Conservation (phyloP, 2,329 filamentous ascomycete species). For the Thielaviopsis populi region DNA sequence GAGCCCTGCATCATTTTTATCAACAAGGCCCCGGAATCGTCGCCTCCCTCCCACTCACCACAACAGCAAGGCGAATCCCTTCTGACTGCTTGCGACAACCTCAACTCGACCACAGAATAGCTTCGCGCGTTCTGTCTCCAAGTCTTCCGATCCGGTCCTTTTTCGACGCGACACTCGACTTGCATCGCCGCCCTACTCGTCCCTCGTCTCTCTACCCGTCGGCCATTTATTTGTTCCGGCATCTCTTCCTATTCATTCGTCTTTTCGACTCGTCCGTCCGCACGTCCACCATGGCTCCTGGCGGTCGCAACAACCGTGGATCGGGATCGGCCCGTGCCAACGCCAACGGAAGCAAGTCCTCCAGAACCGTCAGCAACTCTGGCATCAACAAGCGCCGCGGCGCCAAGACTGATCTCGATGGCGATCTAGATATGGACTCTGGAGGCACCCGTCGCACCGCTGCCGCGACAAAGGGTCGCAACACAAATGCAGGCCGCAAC, state of each 20-base stretch:
- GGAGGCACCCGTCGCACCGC: constrained; percentile 24
- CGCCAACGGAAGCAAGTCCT: constrained; percentile 17
- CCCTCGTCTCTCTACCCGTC: neutral
- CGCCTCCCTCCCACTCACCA: neutral
- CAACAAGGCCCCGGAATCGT: neutral
- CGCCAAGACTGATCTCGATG: constrained; percentile 36
- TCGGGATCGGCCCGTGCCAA: constrained; percentile 13
- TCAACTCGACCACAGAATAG: neutral
- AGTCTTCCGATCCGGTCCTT: neutral
- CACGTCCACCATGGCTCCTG: constrained; percentile 14
- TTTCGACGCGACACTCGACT: neutral
- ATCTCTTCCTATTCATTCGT: neutral
- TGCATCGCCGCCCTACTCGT: neutral
- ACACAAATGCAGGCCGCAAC: constrained; percentile 18
- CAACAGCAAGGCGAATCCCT: neutral
- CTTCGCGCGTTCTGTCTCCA: neutral
- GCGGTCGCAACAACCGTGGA: constrained; percentile 17
- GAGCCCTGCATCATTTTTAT: neutral
- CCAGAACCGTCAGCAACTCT: constrained; percentile 22
- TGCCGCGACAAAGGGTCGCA: constrained; percentile 20
- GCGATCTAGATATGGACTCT: constrained; percentile 44
- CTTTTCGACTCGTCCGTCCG: constrained; percentile 12
- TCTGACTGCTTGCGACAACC: neutral
- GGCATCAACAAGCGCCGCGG: constrained; percentile 38
- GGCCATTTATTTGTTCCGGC: neutral